Percentiles rank a stretch among this genome's conserved stretches.
phyloP scores from a whole-genome alignment of 768 basidiomycete genomes.

The Mycena belliarum region DNA sequence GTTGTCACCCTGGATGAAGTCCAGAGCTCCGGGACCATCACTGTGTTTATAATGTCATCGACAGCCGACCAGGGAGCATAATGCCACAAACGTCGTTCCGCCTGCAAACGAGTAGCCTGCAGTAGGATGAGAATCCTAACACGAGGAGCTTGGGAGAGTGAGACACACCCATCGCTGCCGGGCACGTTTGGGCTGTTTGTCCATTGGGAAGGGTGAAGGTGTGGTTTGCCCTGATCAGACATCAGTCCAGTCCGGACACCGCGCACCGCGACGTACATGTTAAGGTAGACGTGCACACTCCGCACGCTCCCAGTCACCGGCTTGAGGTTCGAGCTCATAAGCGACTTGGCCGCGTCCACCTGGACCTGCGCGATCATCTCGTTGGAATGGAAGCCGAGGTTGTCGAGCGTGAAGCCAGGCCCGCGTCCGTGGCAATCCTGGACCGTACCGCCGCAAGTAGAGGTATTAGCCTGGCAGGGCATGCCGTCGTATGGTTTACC shows the following conservation, averaged over 20 bases:
- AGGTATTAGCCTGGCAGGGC: constrained; percentile 67
- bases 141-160: background rate
- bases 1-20: constrained; percentile 77
- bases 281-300: constrained; percentile 68
- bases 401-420: constrained; percentile 62
- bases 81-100: constrained; percentile 66
- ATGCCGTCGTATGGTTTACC: constrained; percentile 68
- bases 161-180: constrained; percentile 70
- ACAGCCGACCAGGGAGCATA: background rate
- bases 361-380: constrained; percentile 69
- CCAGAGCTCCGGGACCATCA: constrained; percentile 81
- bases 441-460: constrained; percentile 72
- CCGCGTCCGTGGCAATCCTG: constrained; percentile 76
- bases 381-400: constrained; percentile 76
- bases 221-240: constrained; percentile 55
- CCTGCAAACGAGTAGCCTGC: constrained; percentile 76
- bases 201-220: constrained; percentile 68
- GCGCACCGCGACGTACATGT: constrained; percentile 53
- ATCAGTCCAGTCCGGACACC: background rate
- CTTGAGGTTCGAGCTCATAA: constrained; percentile 55
- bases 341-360: constrained; percentile 63
- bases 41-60: constrained; percentile 31
- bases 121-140: background rate
- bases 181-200: constrained; percentile 68
- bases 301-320: constrained; percentile 61